Evolutionary conservation across 2,329 filamentous ascomycete species (phyloP), one percentile per base, ranked within the genome.

Genomic region (Fusarium penzigii): DNA sequence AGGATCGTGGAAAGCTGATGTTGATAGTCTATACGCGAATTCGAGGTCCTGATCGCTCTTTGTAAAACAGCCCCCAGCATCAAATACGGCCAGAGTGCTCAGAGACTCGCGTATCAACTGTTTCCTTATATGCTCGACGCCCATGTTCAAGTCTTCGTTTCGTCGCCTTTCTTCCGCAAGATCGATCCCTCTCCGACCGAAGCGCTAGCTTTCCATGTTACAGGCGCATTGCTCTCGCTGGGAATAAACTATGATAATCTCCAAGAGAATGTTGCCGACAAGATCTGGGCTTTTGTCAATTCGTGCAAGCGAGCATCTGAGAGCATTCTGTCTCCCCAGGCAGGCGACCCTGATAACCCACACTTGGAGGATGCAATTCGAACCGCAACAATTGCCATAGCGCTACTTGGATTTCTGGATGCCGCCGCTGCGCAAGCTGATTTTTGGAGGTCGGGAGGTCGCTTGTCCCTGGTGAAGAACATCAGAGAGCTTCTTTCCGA

Each of bases 161-260:
- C 87, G 5, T 96, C 92, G 48, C 90, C 92, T 1, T 90, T 89
- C 70, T 88, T 97, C 61, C 87, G 88, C 61, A 85, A 85, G 61
- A 83, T 96, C 68, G 87, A 92, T 55, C 91, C 91, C 1, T 95
- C 90, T 4, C 93, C 95, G 17, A 94, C 91, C 78, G 93, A 97
- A 71, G 82, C 87, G 2, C 77, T 97, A 32, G 87, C 90, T 3
- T 87, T 86, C 64, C 86, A 90, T 63, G 82, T 99, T 39, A 88
- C 91, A 1, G 83, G 83, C 6, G 92, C 92, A 6, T 77, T 97
- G 7, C 80, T 99, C n/a, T 84, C 87, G 1, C 77, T 99, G 17
- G 93, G 91, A 2, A 80, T 84, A 44, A 86, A 86, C 49, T 89
- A 93, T 69, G 77, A 81, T 29, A 79, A 82, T 14, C 76, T 97